Base-by-base conservation (phyloP, 2,329 filamentous ascomycete genomes). In the Cladosporium sp. region DNA sequence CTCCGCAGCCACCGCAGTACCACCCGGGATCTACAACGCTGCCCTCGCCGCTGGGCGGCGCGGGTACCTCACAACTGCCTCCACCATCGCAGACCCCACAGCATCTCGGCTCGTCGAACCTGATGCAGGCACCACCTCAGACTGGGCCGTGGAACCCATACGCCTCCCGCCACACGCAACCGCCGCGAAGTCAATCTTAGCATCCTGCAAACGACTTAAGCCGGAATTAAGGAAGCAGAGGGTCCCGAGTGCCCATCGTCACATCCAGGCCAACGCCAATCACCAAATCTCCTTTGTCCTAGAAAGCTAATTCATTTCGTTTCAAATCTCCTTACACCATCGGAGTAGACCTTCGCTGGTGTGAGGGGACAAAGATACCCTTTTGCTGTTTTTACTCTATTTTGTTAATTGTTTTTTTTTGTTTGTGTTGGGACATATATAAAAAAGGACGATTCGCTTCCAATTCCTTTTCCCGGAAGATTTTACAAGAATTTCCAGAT, bases 121-220 rank as follows among this genome's bases (percentile, higher is more conserved):
- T 75, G 25, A 74, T 76, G 73, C 75, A 76, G 57, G 72, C 74
- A n/a, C 63, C 71, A 23, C 75, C 74, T 16, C 70, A 72, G 49
- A 75, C 74, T 25, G 75, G 75, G 26, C 75, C 74, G 16, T 73
- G 69, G 69, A 76, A 76, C 63, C 74, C 75, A 10, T 76, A 74
- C 59, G 72, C 72, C 32, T 67, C 72, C 5, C 67, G 69, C 16
- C 65, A 62, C 30, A 11, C n/a, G 10, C 58, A 61, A 39, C 58
- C 59, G n/a, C 48, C 59, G 59, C 59, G 59, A 18, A 54, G 46
- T 7, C 59, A 62, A 26, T 36, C 48, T 62, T 62, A 62, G 48
- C 30, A 21, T 32, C 5, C 30, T 21, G 21, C 32, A 39, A 13
- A n/a, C 39, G 39, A 26, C 26, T 5, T 14, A 57, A 2, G 54